A percentile compares a stretch with the other conserved stretches of the same genome.
Evolutionary conservation across 1,139 yeast species (phyloP).

Genomic region (Scheffersomyces cryptocercus): DNA sequence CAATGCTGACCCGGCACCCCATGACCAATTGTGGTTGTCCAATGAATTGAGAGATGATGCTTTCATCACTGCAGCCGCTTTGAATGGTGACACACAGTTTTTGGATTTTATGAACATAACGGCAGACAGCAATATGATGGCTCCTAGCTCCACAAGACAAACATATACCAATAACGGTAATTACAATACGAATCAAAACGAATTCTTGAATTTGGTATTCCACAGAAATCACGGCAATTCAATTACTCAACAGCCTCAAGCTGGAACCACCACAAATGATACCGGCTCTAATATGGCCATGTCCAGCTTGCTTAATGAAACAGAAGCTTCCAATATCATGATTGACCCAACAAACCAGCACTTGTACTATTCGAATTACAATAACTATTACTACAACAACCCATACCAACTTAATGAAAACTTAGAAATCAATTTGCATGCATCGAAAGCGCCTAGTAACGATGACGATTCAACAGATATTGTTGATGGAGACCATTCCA

Average conservation of each 20-base stretch:
- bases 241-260: slow-evolving; percentile 3
- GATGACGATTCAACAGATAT: slow-evolving; percentile 36
- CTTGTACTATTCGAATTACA: slow-evolving; percentile 42
- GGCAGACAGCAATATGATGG: slow-evolving; percentile 15
- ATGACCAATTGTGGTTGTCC: slow-evolving; percentile 61
- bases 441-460: slow-evolving; percentile 25
- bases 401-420: slow-evolving; percentile 45
- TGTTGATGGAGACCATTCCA: slow-evolving; percentile 36
- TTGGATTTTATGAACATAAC: slow-evolving; percentile 51
- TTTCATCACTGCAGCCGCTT: slow-evolving; percentile 68
- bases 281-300: slow-evolving; percentile 17
- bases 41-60: slow-evolving; percentile 73
- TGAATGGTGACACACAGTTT: slow-evolving; percentile 62
- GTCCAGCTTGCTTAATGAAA: slow-evolving; percentile 23
- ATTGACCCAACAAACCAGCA: slow-evolving; percentile 41
- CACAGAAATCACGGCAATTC: slow-evolving; percentile 35
- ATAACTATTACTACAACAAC: slow-evolving; percentile 43
- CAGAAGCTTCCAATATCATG: slow-evolving; percentile 15
- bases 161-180: slow-evolving; percentile 5
- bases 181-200: slow-evolving; percentile 27
- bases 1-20: slow-evolving; percentile 10
- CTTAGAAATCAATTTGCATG: slow-evolving; percentile 48
- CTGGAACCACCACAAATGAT: slow-evolving; percentile 5
- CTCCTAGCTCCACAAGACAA: background rate
- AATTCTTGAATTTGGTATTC: slow-evolving; percentile 53